Base-by-base conservation (phyloP, 2,329 filamentous ascomycete genomes). In the Paecilomyces variotii region DNA sequence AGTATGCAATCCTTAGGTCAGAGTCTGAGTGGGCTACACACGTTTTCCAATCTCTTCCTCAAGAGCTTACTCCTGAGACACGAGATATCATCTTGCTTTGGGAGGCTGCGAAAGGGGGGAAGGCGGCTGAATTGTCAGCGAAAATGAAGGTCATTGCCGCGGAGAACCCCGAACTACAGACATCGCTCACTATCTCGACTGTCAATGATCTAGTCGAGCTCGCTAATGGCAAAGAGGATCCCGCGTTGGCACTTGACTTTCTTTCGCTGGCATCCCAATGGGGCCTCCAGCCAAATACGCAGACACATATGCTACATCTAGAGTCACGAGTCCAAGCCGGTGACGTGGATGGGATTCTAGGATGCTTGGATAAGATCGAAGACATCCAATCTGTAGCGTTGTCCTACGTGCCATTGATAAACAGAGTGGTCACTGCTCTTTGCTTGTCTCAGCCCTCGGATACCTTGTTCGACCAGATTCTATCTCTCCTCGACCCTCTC, bases 61-160 rank as follows among this genome's bases (percentile, higher is more conserved):
- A 77, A 68, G 52, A 75, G 71, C 56, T 80, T 76, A 69, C 68
- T 50, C 85, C 87, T 62, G 73, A 79, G 32, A 81, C 82, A 25
- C 91, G 89, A 85, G 87, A 94, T 67, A 80, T 87, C 11, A 78
- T 90, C 11, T 82, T 94, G 51, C 84, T 90, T 56, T 92, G 88
- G 85, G 87, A 90, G 30, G 86, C 89, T 11, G 81, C 87, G 6
- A 83, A 85, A 57, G 88, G 87, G 24, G 89, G 87, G 68, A 84
- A 85, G 1, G 83, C 88, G 0, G 84, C 90, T 71, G 86, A 90
- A 68, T 80, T 92, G 60, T 82, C 84, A 57, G 83, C 86, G 63
- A 91, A 92, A 84, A 83, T 94, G 60, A 78, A 83, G 51, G 79
- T 86, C 24, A 87, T 91, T 80, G 72, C 78, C n/a, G 78, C 61